A percentile compares a stretch with the other conserved stretches of the same genome.
These are phyloP conservation scores for Botryotinia calthae DNA, from an alignment of 2,329 filamentous ascomycete species.

Conservation along the genomic window DNA sequence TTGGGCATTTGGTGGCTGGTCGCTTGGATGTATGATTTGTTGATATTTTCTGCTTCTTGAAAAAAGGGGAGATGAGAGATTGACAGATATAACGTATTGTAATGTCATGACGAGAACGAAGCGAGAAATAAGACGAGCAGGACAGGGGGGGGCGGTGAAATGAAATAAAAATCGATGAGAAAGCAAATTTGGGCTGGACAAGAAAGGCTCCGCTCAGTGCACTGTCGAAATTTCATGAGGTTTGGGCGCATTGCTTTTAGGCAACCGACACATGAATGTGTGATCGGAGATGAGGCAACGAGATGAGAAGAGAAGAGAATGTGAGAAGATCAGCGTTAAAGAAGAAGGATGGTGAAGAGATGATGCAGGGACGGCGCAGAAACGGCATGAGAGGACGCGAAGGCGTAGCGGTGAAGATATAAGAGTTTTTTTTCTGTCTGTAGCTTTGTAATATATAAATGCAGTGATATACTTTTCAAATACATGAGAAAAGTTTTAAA, in stretches of 20 bases:
- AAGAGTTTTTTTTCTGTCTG: background rate
- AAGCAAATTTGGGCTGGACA: background rate
- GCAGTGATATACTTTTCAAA: background rate
- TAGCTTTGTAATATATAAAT: conserved; percentile 1
- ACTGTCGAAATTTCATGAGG: background rate
- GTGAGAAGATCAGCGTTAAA: background rate
- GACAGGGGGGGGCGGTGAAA: background rate
- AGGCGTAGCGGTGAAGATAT: background rate
- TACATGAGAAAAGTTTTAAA: background rate
- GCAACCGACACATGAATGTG: background rate
- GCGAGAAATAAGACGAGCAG: no score
- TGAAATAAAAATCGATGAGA: background rate
- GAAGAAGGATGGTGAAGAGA: background rate
- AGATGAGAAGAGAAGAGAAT: background rate
- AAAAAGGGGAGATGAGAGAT: background rate
- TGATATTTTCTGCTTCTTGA: background rate
- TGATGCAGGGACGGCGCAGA: background rate
- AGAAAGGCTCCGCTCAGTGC: background rate
- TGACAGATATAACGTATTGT: conserved; percentile 7
- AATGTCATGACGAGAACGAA: background rate
- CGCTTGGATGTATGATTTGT: background rate
- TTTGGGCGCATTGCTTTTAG: background rate
- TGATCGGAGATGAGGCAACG: background rate
- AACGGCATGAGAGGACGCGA: background rate
- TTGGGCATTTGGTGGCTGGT: conserved; percentile 5